Percentiles rank a stretch among this genome's conserved stretches.
phyloP scores from a whole-genome alignment of 192 early-diverging fungal genomes.

The Podila verticillata region DNA sequence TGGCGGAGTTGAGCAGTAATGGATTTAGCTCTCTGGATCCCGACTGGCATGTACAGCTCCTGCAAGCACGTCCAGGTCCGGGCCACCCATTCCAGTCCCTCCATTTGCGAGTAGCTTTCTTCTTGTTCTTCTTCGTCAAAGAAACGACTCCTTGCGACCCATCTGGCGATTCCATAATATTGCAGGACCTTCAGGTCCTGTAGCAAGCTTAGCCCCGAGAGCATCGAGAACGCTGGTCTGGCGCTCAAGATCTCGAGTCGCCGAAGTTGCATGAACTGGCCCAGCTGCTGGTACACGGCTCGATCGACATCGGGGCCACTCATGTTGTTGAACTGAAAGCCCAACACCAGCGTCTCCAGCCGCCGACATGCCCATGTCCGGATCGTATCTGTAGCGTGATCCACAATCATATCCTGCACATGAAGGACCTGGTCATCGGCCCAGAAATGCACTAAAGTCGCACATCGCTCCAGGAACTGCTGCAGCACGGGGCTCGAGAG shows the following conservation, averaged over 20 bases:
- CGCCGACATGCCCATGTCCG: slow-evolving; percentile 11
- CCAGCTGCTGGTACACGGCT: slow-evolving; percentile 10
- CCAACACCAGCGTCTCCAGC: slow-evolving; percentile 6
- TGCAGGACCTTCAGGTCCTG: background rate
- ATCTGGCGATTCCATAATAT: background rate
- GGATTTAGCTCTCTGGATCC: no score
- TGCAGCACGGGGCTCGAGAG: background rate
- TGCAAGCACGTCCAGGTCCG: slow-evolving; percentile 8
- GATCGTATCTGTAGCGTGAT: background rate
- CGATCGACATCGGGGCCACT: background rate
- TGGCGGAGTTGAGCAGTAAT: no score
- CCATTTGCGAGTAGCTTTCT: background rate
- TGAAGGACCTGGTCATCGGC: background rate
- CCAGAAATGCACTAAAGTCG: slow-evolving; percentile 2
- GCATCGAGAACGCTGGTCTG: background rate
- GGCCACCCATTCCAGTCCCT: slow-evolving; percentile 4
- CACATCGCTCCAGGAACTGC: background rate
- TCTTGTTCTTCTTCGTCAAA: background rate
- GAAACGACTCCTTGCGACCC: background rate
- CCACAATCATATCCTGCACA: slow-evolving; percentile 9
- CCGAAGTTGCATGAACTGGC: background rate
- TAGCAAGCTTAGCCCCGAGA: background rate
- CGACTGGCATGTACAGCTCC: background rate
- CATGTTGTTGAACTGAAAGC: background rate
- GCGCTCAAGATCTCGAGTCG: slow-evolving; percentile 1